These are phyloP conservation scores for Monosporascus cannonballus DNA, from an alignment of 2,329 filamentous ascomycete species.

Conservation along the genomic window DNA sequence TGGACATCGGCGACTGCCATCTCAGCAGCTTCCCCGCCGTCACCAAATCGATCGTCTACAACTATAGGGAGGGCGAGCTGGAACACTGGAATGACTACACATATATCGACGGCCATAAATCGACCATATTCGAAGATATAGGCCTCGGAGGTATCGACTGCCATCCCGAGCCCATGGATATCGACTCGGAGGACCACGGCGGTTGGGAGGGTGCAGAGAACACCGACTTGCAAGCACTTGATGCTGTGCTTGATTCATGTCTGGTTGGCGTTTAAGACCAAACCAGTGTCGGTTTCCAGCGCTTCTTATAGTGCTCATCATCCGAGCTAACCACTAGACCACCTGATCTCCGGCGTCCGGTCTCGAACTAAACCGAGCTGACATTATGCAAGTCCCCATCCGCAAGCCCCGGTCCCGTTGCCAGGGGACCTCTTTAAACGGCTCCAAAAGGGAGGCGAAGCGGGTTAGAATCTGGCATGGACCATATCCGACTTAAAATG, in stretches of 20 bases:
- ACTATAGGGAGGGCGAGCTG: conserved; percentile 70
- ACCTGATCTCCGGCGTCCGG: too few species aligned
- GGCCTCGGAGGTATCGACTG: conserved; percentile 29
- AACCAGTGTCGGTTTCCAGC: background rate
- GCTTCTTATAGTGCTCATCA: background rate
- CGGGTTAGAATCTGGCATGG: background rate
- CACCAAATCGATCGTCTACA: conserved; percentile 61
- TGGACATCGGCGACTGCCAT: conserved; percentile 70
- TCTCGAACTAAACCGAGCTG: too few species aligned
- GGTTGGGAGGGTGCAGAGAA: conserved; percentile 56
- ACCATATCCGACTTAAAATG: background rate
- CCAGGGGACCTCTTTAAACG: too few species aligned
- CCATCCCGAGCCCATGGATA: conserved; percentile 51
- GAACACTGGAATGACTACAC: conserved; percentile 60
- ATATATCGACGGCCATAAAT: conserved; percentile 37
- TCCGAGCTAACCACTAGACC: too few species aligned
- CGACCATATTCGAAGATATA: conserved; percentile 21
- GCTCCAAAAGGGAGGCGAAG: too few species aligned
- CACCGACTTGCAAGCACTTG: conserved; percentile 46
- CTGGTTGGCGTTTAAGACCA: conserved; percentile 37
- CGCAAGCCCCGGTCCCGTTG: too few species aligned
- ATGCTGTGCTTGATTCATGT: conserved; percentile 52
- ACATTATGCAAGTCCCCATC: too few species aligned
- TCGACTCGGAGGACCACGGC: conserved; percentile 42
- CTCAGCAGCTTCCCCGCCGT: conserved; percentile 74